phyloP scores from a whole-genome alignment of 495 filamentous ascomycete genomes.

The Penicillium atrosanguineum region DNA sequence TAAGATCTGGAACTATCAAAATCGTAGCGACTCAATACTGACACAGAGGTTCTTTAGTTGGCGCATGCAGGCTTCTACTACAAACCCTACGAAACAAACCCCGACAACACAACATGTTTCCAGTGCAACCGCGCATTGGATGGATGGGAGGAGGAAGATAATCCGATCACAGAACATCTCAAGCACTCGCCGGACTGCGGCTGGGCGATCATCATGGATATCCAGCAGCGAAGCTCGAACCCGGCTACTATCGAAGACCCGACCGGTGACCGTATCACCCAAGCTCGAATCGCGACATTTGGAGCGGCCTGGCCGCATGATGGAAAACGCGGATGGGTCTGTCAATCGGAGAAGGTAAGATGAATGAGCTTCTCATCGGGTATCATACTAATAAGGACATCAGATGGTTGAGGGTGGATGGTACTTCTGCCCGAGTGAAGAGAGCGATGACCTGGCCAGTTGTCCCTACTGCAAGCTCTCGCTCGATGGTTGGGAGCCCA shows the following conservation, averaged over 20 bases:
- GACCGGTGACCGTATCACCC: constrained; percentile 60
- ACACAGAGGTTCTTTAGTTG: constrained; percentile 51
- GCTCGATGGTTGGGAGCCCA: constrained; percentile 88
- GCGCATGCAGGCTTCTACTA: constrained; percentile 90
- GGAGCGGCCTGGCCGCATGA: constrained; percentile 80
- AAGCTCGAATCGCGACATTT: constrained; percentile 81
- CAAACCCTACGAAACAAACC: constrained; percentile 65
- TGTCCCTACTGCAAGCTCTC: constrained; percentile 85
- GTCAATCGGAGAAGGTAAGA: constrained; percentile 78
- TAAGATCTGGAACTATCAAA: constrained; percentile 31
- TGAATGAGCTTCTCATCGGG: constrained; percentile 1
- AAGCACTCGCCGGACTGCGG: constrained; percentile 77
- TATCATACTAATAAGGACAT: constrained; percentile 15
- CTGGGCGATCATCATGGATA: constrained; percentile 79
- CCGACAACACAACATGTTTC: constrained; percentile 90
- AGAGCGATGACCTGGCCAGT: constrained; percentile 77
- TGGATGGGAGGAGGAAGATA: constrained; percentile 85
- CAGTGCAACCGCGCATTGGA: constrained; percentile 74
- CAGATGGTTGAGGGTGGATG: constrained; percentile 91
- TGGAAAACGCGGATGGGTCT: constrained; percentile 79
- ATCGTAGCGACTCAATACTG: background rate
- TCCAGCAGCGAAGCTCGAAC: constrained; percentile 64
- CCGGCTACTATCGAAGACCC: constrained; percentile 68
- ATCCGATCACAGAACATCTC: constrained; percentile 78
- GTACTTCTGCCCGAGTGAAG: constrained; percentile 82